Percentiles rank a stretch among this genome's conserved stretches.
Evolutionary conservation across 2,329 filamentous ascomycete species (phyloP).

Genomic region (Penicillium sp.): DNA sequence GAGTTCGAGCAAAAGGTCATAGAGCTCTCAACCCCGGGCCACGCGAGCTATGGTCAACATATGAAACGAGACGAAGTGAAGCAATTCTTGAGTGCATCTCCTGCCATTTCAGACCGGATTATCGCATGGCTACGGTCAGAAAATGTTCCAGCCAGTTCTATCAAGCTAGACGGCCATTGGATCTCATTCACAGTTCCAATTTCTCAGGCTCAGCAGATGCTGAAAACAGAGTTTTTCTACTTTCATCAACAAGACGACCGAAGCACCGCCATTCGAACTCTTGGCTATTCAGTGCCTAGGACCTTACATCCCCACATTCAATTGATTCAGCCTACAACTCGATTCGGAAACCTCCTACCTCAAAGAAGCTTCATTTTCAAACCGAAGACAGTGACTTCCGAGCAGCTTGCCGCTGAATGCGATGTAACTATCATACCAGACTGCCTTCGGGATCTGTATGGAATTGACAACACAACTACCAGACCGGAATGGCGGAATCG

Average conservation of each 20-base stretch:
- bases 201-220: conserved; percentile 52
- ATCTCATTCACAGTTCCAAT: conserved; percentile 51
- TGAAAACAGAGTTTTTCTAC: conserved; percentile 58
- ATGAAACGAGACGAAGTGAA: conserved; percentile 61
- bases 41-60: conserved; percentile 60
- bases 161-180: conserved; percentile 59
- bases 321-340: conserved; percentile 64
- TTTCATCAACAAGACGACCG: conserved; percentile 50
- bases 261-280: conserved; percentile 52
- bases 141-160: conserved; percentile 46
- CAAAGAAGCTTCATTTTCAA: conserved; percentile 38
- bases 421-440: conserved; percentile 46
- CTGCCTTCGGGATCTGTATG: conserved; percentile 53
- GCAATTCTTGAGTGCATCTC: conserved; percentile 52
- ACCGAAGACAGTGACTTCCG: conserved; percentile 11
- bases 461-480: conserved; percentile 33
- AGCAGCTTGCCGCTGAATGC: conserved; percentile 35
- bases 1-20: conserved; percentile 59
- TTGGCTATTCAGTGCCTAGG: conserved; percentile 62
- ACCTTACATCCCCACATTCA: conserved; percentile 55
- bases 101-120: conserved; percentile 50
- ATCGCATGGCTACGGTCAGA: conserved; percentile 55
- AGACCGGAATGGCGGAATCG: conserved; percentile 37
- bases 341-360: conserved; percentile 54
- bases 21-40: conserved; percentile 60